These are phyloP conservation scores for Russula sp. DNA, from an alignment of 768 basidiomycete genomes.

Conservation along the genomic window DNA sequence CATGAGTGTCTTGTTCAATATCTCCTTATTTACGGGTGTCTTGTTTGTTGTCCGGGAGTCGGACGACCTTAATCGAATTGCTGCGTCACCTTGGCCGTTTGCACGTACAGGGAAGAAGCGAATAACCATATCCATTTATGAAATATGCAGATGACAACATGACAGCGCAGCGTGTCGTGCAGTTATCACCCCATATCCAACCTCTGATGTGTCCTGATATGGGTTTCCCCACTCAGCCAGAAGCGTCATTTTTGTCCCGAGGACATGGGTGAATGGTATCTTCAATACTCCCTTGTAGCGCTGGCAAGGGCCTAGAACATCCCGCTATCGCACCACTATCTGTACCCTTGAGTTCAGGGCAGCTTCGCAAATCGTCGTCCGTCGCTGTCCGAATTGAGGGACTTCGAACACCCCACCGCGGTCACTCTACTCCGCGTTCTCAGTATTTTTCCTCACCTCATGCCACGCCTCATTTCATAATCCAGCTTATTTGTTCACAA, in stretches of 20 bases:
- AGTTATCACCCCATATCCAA: constrained; percentile 15
- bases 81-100: constrained; percentile 15
- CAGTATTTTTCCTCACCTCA: constrained; percentile 5
- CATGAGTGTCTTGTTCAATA: neutral
- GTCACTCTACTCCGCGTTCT: neutral
- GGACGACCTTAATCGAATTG: neutral
- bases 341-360: constrained; percentile 22
- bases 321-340: constrained; percentile 24
- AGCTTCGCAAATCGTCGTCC: constrained; percentile 12
- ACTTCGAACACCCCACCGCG: constrained; percentile 22
- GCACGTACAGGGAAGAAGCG: constrained; percentile 14
- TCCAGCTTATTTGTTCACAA: neutral
- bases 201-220: constrained; percentile 19
- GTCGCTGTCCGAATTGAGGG: constrained; percentile 15
- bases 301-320: constrained; percentile 24
- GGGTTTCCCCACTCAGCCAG: constrained; percentile 12
- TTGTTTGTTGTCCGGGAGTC: neutral
- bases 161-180: constrained; percentile 12
- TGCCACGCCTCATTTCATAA: neutral
- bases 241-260: constrained; percentile 12
- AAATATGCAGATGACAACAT: constrained; percentile 16
- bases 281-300: constrained; percentile 20
- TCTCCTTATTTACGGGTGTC: neutral
- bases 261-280: constrained; percentile 12
- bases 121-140: constrained; percentile 11